Percentiles rank a stretch among this genome's conserved stretches.
These are phyloP conservation scores for Termitomyces sp. DNA, from an alignment of 768 basidiomycete genomes.

Conservation along the genomic window DNA sequence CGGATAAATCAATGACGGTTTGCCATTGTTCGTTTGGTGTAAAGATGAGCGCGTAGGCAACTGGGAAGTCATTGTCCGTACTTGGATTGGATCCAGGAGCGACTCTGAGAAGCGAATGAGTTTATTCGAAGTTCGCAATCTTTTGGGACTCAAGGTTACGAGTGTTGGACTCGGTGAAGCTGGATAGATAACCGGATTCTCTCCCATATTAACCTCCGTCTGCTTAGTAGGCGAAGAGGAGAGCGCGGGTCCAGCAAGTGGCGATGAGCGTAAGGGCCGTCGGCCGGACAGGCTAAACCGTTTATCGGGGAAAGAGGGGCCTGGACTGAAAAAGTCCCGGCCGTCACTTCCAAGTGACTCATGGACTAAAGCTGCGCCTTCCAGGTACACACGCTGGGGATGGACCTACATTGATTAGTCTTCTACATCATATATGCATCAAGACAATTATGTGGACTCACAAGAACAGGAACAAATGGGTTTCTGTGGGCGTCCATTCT, in stretches of 20 bases:
- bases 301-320: conserved; percentile 4
- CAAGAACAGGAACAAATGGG: background rate
- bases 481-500: background rate
- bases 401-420: background rate
- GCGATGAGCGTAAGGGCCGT: conserved; percentile 35
- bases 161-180: background rate
- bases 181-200: background rate
- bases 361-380: background rate
- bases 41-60: background rate
- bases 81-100: background rate
- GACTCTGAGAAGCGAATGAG: conserved; percentile 7
- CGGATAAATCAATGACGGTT: background rate
- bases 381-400: background rate
- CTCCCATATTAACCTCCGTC: conserved; percentile 1
- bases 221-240: conserved; percentile 11
- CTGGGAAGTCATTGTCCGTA: background rate
- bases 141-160: background rate
- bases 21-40: background rate
- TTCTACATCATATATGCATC: background rate
- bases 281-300: conserved; percentile 8
- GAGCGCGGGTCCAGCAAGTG: conserved; percentile 33
- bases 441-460: background rate
- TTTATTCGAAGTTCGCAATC: background rate
- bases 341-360: background rate
- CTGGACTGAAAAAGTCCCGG: background rate